Evolutionary conservation across 2,329 filamentous ascomycete species (phyloP).

Genomic region (Colletotrichum destructivum): DNA sequence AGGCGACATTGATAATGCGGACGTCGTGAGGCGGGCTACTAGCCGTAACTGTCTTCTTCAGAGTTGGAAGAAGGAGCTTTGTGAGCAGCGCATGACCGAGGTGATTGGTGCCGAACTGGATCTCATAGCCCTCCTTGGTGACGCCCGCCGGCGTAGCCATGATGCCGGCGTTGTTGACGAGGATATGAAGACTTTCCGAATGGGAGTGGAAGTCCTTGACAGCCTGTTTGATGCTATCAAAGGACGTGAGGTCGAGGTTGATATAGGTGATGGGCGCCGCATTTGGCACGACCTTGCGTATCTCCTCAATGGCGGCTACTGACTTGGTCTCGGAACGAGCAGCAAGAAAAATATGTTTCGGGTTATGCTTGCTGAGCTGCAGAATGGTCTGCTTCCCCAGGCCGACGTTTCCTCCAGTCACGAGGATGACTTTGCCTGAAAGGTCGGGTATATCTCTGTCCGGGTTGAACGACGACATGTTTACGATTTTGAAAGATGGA

Average conservation of each 20-base stretch:
- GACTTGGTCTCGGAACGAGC: slow-evolving; percentile 63
- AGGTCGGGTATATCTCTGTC: slow-evolving; percentile 59
- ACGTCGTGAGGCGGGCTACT: slow-evolving; percentile 42
- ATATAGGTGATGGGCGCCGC: slow-evolving; percentile 49
- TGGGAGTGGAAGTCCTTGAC: slow-evolving; percentile 53
- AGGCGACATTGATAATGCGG: slow-evolving; percentile 50
- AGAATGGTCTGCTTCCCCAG: slow-evolving; percentile 2
- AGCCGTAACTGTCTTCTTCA: slow-evolving; percentile 47
- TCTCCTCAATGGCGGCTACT: slow-evolving; percentile 55
- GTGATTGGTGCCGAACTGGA: slow-evolving; percentile 65
- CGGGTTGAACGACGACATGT: too few relatives aligned
- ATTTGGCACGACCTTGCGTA: slow-evolving; percentile 16
- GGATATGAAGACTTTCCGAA: slow-evolving; percentile 57
- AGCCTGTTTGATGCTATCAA: slow-evolving; percentile 58
- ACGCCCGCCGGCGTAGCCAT: slow-evolving; percentile 54
- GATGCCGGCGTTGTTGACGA: slow-evolving; percentile 63
- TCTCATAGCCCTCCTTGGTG: slow-evolving; percentile 62
- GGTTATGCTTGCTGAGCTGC: slow-evolving; percentile 54
- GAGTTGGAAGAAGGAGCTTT: slow-evolving; percentile 51
- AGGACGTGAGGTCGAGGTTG: slow-evolving; percentile 60
- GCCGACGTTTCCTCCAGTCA: slow-evolving; percentile 61
- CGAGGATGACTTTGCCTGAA: slow-evolving; percentile 60
- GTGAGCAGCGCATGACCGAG: slow-evolving; percentile 62
- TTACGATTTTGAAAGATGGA: too few relatives aligned
- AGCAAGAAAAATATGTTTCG: slow-evolving; percentile 68